phyloP scores from a whole-genome alignment of 2,329 filamentous ascomycete genomes.

The Talaromyces pinophilus region DNA sequence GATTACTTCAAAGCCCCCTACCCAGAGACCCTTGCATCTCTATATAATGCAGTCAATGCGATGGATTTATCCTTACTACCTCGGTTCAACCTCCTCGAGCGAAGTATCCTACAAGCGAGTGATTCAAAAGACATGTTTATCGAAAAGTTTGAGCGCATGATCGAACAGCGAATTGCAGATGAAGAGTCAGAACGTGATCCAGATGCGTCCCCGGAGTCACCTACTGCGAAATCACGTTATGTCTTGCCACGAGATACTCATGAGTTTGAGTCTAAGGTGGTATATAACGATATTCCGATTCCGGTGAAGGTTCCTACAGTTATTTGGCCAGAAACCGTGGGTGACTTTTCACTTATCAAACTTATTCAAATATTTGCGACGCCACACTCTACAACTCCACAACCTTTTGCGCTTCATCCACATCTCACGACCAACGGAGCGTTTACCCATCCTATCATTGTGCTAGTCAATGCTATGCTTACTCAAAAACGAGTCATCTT shows the following conservation, averaged over 20 bases:
- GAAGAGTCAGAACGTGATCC: constrained; percentile 47
- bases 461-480: constrained; percentile 88
- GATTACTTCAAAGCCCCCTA: constrained; percentile 95
- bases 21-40: constrained; percentile 79
- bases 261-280: constrained; percentile 92
- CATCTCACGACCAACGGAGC: constrained; percentile 91
- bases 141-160: constrained; percentile 96
- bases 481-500: constrained; percentile 98
- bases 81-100: constrained; percentile 76
- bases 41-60: constrained; percentile 90
- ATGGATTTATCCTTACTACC: constrained; percentile 98
- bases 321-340: constrained; percentile 90
- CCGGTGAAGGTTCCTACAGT: constrained; percentile 96
- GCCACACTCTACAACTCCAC: constrained; percentile 76
- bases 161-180: constrained; percentile 74
- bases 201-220: constrained; percentile 39
- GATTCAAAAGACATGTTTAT: constrained; percentile 96
- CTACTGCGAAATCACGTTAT: constrained; percentile 66
- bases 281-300: constrained; percentile 95
- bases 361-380: constrained; percentile 92
- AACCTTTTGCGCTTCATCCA: constrained; percentile 81
- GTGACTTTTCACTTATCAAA: constrained; percentile 96
- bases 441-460: constrained; percentile 89
- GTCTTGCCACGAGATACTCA: constrained; percentile 89
- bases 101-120: constrained; percentile 81